Conservation (phyloP, 148 eudicot genomes). For the Vaccinium darrowii region DNA sequence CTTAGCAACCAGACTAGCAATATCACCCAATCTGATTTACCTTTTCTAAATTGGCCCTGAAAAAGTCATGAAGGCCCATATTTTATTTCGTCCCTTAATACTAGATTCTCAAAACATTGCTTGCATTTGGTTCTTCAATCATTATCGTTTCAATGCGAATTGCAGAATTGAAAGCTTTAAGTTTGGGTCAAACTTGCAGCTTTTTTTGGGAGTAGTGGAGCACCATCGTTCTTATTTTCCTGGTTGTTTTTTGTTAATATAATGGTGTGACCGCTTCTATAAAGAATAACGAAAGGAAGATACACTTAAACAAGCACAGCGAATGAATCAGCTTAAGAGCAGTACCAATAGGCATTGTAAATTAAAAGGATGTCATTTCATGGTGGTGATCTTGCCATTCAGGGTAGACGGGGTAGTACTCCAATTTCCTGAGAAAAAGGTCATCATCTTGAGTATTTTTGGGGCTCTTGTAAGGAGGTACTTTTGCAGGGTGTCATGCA, state of each 20-base stretch:
- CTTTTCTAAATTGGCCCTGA: background rate
- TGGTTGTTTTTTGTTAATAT: background rate
- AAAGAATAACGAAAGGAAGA: background rate
- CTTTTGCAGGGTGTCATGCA: background rate
- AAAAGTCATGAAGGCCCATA: background rate
- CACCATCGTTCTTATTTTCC: background rate
- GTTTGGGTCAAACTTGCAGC: background rate
- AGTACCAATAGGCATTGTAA: background rate
- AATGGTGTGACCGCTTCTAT: background rate
- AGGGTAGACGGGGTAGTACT: background rate
- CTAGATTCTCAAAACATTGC: constrained; percentile 1
- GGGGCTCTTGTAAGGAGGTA: background rate
- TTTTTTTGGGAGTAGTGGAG: background rate
- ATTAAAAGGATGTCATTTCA: background rate
- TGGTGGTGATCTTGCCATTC: background rate
- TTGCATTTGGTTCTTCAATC: background rate
- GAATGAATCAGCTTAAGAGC: background rate
- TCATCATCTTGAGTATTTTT: background rate
- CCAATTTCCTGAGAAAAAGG: background rate
- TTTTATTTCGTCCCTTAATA: background rate
- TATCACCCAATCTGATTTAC: background rate
- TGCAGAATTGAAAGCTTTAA: background rate
- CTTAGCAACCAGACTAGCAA: background rate
- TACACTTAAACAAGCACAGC: background rate
- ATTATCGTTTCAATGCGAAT: background rate